Base-by-base conservation (phyloP, 2,329 filamentous ascomycete species). In the Pyricularia grisea region DNA sequence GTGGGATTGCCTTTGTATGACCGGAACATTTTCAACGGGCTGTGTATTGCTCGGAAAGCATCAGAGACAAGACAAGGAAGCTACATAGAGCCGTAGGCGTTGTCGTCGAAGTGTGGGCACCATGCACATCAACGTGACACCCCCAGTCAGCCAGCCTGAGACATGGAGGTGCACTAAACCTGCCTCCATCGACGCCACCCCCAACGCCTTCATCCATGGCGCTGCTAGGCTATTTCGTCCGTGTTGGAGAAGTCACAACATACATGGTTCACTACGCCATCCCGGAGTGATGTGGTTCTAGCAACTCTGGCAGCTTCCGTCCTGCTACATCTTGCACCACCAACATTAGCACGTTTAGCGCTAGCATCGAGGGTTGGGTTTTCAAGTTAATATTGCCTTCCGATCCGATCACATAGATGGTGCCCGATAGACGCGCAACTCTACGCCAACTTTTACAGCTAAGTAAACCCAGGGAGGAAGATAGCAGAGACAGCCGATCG, bases 111-210 rank as follows among this genome's bases (percentile, higher is more conserved):
- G 72, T 71, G 68, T 50, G 66, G 68, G 68, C 66, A 55, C 25
- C 68, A 66, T 65, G 69, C 67, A 50, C 70, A 71, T 70, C 73
- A 75, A 70, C 74, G 74, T 77, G 76, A 78, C 77, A 75, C 71
- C 71, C 70, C 58, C 68, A 68, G 70, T 70, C 36, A 63, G 68
- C 70, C 55, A 70, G 70, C 60, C 69, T 78, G 74, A 78, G 77
- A 78, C 77, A 78, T 70, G 66, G 70, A 74, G 73, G 73, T 76
- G 76, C 76, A 76, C 58, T 61, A 61, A 61, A 61, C 25, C 23
- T 61, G 58, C 23, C 58, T 61, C 23, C 23, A 28, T 61, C 58
- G 58, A 61, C 76, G 65, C 65, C 68, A 66, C 68, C 68, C 25
- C 60, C 67, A 63, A 55, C 42, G 20, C 30, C 42, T 58, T 30